These are phyloP conservation scores for Monilinia vaccinii-corymbosi DNA, from an alignment of 2,329 filamentous ascomycete genomes.

Conservation along the genomic window DNA sequence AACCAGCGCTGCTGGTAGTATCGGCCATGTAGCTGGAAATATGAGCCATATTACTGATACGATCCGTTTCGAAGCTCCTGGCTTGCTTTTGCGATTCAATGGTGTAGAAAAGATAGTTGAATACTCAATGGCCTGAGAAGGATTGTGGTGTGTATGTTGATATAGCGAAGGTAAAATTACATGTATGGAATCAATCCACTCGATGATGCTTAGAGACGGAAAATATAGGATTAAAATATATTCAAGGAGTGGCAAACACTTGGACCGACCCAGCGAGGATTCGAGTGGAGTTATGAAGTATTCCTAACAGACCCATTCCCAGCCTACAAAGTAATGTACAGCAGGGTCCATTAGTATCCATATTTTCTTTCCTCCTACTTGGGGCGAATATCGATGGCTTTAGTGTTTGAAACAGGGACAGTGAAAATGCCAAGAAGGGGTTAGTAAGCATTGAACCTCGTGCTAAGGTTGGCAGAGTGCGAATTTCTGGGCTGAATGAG, in stretches of 20 bases:
- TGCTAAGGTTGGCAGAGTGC: background rate
- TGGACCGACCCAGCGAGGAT: constrained; percentile 17
- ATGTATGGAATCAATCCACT: constrained; percentile 18
- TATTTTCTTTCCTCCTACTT: background rate
- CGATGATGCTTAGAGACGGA: constrained; percentile 9
- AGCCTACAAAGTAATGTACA: constrained; percentile 15
- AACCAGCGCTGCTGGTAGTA: constrained; percentile 6
- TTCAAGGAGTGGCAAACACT: constrained; percentile 17
- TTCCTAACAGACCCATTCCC: constrained; percentile 15
- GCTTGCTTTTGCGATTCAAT: constrained; percentile 15
- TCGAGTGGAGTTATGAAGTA: constrained; percentile 14
- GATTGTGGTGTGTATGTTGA: constrained; percentile 8
- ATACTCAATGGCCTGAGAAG: background rate
- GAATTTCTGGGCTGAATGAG: background rate
- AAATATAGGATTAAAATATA: constrained; percentile 17
- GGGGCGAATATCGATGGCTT: constrained; percentile 15
- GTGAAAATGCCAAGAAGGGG: constrained; percentile 1
- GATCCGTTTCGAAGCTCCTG: constrained; percentile 14
- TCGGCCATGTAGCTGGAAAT: constrained; percentile 1
- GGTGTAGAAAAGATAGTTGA: constrained; percentile 5
- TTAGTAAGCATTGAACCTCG: background rate
- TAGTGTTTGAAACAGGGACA: constrained; percentile 22
- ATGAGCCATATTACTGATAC: constrained; percentile 11
- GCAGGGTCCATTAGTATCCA: constrained; percentile 12
- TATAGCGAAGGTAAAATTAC: constrained; percentile 10